Percentiles rank a stretch among this genome's conserved stretches.
Evolutionary conservation across 2,329 filamentous ascomycete genomes (phyloP).

Genomic region (Beauveria brongniartii): DNA sequence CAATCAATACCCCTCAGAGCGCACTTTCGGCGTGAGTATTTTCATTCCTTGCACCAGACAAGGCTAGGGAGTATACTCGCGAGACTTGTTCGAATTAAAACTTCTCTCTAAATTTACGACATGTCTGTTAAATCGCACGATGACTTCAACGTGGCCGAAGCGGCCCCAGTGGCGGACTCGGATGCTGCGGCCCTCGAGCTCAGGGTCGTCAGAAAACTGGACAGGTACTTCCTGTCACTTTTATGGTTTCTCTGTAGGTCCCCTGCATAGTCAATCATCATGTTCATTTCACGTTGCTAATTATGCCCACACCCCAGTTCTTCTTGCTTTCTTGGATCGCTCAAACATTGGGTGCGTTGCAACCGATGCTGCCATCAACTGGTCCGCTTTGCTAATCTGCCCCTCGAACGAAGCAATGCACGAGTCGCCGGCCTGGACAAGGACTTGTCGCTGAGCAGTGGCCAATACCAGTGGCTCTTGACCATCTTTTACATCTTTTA

Average conservation of each 20-base stretch:
- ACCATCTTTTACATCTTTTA: slow-evolving; percentile 21
- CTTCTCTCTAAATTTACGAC: no score
- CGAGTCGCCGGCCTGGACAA: slow-evolving; percentile 18
- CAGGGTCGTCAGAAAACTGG: slow-evolving; percentile 1
- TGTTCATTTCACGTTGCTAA: background rate
- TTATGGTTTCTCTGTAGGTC: slow-evolving; percentile 7
- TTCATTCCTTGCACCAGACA: no score
- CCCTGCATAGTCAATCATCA: background rate
- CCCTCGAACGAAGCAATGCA: slow-evolving; percentile 14
- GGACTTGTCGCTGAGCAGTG: slow-evolving; percentile 14
- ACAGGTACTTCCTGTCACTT: slow-evolving; percentile 3
- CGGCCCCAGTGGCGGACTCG: no score
- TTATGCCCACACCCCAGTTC: background rate
- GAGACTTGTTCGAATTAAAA: no score
- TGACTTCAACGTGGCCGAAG: background rate
- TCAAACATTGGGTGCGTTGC: slow-evolving; percentile 9
- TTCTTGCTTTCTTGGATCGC: slow-evolving; percentile 9
- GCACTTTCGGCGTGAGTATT: no score
- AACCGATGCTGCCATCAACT: no score
- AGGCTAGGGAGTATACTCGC: no score
- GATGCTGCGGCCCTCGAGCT: background rate
- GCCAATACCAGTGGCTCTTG: slow-evolving; percentile 19
- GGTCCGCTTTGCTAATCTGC: background rate
- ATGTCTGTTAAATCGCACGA: background rate
- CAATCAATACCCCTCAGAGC: no score